Conservation (phyloP, 129 eudicot species). For the Chrysanthemum lavandulifolium region DNA sequence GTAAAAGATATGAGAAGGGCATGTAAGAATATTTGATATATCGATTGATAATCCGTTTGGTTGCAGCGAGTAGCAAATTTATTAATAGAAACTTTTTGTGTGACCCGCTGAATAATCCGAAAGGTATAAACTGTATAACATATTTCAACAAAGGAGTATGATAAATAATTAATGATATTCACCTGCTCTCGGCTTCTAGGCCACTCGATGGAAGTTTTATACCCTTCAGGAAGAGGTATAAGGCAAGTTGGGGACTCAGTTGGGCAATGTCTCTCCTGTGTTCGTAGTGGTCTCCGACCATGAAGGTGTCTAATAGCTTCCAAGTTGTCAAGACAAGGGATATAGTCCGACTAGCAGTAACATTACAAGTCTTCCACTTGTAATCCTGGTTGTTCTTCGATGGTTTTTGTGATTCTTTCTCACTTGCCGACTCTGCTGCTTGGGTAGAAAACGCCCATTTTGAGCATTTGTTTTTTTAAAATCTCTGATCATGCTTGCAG, state of each 20-base stretch:
- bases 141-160: not conserved
- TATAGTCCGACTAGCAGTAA: slow-evolving; percentile 61
- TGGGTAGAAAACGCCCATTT: slow-evolving; percentile 61
- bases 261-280: slow-evolving; percentile 79
- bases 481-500: slow-evolving; percentile 56
- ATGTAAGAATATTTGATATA: not conserved
- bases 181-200: slow-evolving; percentile 73
- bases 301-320: slow-evolving; percentile 61
- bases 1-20: not conserved
- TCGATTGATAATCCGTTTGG: not conserved
- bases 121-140: no score
- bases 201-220: slow-evolving; percentile 53
- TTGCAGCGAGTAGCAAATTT: no score
- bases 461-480: slow-evolving; percentile 48
- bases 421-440: slow-evolving; percentile 58
- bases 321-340: slow-evolving; percentile 68
- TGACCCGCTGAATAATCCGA: no score
- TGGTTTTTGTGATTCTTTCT: slow-evolving; percentile 43
- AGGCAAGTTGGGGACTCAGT: slow-evolving; percentile 66
- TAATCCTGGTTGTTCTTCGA: slow-evolving; percentile 28
- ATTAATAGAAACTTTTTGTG: no score
- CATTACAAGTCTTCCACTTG: slow-evolving; percentile 64
- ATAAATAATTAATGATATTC: not conserved
- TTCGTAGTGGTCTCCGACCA: slow-evolving; percentile 48
- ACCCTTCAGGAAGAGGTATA: slow-evolving; percentile 61